Conservation (phyloP, 208 protist species). For the Trypanosomatidae sp. region DNA sequence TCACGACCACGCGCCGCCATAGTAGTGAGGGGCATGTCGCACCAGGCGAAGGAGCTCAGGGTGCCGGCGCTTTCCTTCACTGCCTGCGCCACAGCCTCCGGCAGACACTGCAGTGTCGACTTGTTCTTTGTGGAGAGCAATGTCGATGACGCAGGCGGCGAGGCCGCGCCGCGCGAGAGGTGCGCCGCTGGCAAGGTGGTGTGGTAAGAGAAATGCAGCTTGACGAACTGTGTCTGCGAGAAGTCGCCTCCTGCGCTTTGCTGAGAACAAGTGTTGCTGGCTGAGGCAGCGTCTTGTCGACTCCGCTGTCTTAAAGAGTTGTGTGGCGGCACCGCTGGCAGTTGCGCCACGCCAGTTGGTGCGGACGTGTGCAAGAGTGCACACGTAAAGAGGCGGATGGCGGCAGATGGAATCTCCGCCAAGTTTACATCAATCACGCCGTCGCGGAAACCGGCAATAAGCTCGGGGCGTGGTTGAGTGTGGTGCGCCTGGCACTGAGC, state of each 20-base stretch:
- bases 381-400: conserved; percentile 39
- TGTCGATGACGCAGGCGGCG: conserved; percentile 3
- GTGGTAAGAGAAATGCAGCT: conserved; percentile 20
- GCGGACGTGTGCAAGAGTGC: conserved; percentile 21
- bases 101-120: conserved; percentile 14
- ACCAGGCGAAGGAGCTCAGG: conserved; percentile 39
- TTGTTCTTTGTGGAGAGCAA: conserved; percentile 12
- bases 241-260: conserved; percentile 10
- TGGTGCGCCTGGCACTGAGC: conserved; percentile 46
- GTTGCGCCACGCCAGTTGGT: not conserved
- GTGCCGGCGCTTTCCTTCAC: conserved; percentile 16
- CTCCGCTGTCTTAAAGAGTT: not conserved
- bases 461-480: conserved; percentile 37
- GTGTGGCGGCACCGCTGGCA: not conserved
- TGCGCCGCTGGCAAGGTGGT: conserved; percentile 1
- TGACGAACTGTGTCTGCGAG: conserved; percentile 8
- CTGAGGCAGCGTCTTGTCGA: not conserved
- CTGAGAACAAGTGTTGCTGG: conserved; percentile 9
- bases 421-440: conserved; percentile 47
- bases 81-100: conserved; percentile 23
- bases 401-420: conserved; percentile 34
- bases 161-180: not conserved
- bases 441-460: conserved; percentile 38
- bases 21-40: conserved; percentile 29
- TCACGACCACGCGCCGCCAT: not conserved